These are phyloP conservation scores for Hanseniaspora hatyaiensis DNA, from an alignment of 805 yeast genomes.

Conservation along the genomic window DNA sequence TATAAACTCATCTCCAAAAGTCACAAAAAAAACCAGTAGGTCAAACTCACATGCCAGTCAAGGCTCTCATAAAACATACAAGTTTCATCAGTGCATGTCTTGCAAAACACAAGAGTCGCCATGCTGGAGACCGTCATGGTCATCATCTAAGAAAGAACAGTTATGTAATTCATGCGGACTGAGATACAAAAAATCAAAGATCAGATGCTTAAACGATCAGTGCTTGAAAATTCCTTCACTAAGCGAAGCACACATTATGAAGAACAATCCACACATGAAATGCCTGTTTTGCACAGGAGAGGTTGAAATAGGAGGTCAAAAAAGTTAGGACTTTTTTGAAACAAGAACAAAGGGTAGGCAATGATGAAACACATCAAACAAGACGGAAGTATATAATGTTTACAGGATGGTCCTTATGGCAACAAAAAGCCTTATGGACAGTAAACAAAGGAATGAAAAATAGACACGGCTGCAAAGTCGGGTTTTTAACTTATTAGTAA, in stretches of 20 bases:
- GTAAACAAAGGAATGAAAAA: too few species aligned
- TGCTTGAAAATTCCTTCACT: conserved; percentile 91
- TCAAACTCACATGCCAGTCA: conserved; percentile 3
- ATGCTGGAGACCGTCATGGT: conserved; percentile 98
- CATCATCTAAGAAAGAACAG: conserved; percentile 69
- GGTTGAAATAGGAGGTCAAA: conserved; percentile 32
- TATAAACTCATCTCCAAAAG: conserved; percentile 17
- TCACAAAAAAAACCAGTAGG: conserved; percentile 21
- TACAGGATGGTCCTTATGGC: too few species aligned
- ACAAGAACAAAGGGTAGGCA: too few species aligned
- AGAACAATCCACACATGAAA: conserved; percentile 28
- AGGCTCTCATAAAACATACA: conserved; percentile 11
- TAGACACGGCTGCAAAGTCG: too few species aligned
- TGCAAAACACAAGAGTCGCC: conserved; percentile 88
- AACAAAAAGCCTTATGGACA: too few species aligned
- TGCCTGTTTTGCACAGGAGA: conserved; percentile 52
- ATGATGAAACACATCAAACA: too few species aligned
- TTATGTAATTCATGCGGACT: conserved; percentile 93
- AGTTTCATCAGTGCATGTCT: conserved; percentile 48
- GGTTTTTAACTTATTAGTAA: too few species aligned
- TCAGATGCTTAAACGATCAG: conserved; percentile 62
- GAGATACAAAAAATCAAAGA: conserved; percentile 86
- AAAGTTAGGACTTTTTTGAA: too few species aligned
- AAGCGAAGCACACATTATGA: conserved; percentile 88
- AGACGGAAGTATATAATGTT: too few species aligned